These are phyloP conservation scores for Extremus antarcticus DNA, from an alignment of 495 filamentous ascomycete genomes.

Conservation along the genomic window DNA sequence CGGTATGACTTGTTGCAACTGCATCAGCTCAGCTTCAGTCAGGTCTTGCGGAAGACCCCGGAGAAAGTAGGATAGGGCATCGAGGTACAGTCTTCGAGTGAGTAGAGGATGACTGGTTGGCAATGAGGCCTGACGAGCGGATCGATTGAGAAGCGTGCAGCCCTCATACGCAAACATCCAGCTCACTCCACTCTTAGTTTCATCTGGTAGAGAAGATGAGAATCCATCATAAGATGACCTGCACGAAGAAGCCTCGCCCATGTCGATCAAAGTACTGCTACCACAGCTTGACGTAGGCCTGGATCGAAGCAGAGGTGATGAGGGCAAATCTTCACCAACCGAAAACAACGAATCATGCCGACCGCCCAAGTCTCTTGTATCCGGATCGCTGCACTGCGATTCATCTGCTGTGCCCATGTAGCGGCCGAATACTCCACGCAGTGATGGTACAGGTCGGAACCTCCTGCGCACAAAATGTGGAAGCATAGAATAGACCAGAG, in stretches of 20 bases:
- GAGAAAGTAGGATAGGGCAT: slow-evolving; percentile 54
- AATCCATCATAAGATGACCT: neutral
- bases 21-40: slow-evolving; percentile 19
- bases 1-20: neutral
- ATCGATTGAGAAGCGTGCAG: slow-evolving; percentile 29
- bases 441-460: neutral
- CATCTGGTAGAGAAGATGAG: neutral
- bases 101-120: slow-evolving; percentile 27
- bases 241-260: slow-evolving; percentile 21
- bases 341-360: neutral
- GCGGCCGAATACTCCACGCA: neutral
- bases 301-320: neutral
- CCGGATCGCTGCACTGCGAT: too few relatives aligned
- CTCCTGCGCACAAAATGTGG: neutral
- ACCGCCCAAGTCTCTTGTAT: too few relatives aligned
- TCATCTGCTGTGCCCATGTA: too few relatives aligned
- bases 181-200: slow-evolving; percentile 28
- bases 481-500: neutral
- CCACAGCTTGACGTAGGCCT: neutral
- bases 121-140: slow-evolving; percentile 28
- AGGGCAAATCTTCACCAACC: neutral
- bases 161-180: slow-evolving; percentile 41
- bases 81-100: slow-evolving; percentile 56
- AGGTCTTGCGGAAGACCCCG: slow-evolving; percentile 53
- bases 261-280: neutral